Percentiles rank a stretch among this genome's conserved stretches.
Conservation (phyloP, 441 rosid genomes). For the Viola pubescens region DNA sequence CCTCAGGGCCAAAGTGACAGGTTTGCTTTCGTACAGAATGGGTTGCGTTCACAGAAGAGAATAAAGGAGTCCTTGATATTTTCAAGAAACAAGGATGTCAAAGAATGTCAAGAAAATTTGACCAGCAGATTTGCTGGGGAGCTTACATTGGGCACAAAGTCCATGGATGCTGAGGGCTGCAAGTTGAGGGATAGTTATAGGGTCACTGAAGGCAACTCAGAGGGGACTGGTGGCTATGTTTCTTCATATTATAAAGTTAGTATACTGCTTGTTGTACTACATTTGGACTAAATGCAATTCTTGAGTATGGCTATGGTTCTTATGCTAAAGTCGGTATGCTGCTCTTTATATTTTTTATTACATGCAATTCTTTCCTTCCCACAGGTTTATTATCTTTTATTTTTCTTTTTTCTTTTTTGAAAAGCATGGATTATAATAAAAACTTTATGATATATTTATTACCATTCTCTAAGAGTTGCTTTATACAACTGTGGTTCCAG, state of each 20-base stretch:
- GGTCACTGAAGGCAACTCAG: constrained; percentile 14
- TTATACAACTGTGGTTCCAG: constrained; percentile 19
- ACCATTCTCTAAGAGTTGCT: no score
- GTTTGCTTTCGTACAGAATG: constrained; percentile 23
- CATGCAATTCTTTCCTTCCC: background rate
- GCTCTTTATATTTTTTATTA: no score
- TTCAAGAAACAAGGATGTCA: constrained; percentile 23
- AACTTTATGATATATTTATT: no score
- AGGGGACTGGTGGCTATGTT: constrained; percentile 17
- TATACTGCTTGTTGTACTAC: constrained; percentile 2
- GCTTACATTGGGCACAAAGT: constrained; percentile 19
- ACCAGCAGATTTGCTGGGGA: constrained; percentile 19
- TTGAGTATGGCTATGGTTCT: background rate
- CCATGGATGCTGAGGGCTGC: constrained; percentile 17
- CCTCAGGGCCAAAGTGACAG: constrained; percentile 22
- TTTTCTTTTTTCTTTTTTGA: background rate
- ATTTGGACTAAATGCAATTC: background rate
- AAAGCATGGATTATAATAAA: no score
- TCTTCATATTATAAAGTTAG: constrained; percentile 28
- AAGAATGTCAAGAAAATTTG: constrained; percentile 25
- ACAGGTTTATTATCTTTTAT: background rate
- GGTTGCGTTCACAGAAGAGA: constrained; percentile 21
- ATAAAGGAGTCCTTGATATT: constrained; percentile 27
- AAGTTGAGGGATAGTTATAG: constrained; percentile 16
- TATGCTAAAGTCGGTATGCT: no score